Evolutionary conservation across 371 early-diverging fungal genomes (phyloP).

Genomic region (Mucor indicus): DNA sequence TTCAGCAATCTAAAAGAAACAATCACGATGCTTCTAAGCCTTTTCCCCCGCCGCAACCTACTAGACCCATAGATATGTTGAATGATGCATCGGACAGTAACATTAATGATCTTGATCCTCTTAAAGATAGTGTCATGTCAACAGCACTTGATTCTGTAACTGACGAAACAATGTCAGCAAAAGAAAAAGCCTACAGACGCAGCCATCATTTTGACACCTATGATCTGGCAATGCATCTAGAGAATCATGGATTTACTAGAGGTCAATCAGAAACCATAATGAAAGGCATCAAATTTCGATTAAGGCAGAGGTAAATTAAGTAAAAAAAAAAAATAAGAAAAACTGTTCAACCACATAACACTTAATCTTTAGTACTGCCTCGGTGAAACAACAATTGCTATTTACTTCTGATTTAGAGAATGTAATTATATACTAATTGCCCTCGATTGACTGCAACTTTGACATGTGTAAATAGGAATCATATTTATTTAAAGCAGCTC

Average conservation of each 20-base stretch:
- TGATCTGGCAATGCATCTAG: slow-evolving; percentile 57
- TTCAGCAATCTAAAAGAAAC: background rate
- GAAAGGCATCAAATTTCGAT: slow-evolving; percentile 62
- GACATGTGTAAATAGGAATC: slow-evolving; percentile 49
- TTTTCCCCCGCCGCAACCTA: slow-evolving; percentile 41
- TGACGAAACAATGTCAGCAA: no score
- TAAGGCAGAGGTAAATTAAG: slow-evolving; percentile 37
- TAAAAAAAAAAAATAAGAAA: background rate
- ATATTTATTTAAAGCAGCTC: slow-evolving; percentile 75
- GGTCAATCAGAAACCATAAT: slow-evolving; percentile 70
- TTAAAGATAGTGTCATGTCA: no score
- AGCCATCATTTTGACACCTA: slow-evolving; percentile 68
- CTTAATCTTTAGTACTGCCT: slow-evolving; percentile 11
- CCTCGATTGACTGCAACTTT: no score
- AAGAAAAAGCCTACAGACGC: background rate
- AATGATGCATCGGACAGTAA: background rate
- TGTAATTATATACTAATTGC: slow-evolving; percentile 12
- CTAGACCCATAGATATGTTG: slow-evolving; percentile 25
- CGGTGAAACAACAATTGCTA: slow-evolving; percentile 20
- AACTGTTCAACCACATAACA: background rate
- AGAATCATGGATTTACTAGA: slow-evolving; percentile 59
- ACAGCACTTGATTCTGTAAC: no score
- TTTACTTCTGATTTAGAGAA: slow-evolving; percentile 53
- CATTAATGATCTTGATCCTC: background rate
- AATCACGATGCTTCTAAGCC: slow-evolving; percentile 27